Evolutionary conservation across 352 stramenopile species (phyloP).

Genomic region (Saprolegnia parasitica): DNA sequence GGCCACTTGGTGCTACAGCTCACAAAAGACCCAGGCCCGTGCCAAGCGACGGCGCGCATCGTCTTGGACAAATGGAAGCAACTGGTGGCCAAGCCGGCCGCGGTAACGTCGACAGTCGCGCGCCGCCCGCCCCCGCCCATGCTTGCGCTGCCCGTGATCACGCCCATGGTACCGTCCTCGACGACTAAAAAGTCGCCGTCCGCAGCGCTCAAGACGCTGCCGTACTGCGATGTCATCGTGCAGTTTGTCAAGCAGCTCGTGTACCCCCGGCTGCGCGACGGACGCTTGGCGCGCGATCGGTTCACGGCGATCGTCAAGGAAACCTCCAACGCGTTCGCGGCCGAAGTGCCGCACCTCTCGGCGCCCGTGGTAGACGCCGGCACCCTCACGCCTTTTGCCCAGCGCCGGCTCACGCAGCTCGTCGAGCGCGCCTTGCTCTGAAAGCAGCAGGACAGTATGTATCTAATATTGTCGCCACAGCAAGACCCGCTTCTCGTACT

Average conservation of each 20-base stretch:
- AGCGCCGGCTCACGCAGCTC: conserved; percentile 63
- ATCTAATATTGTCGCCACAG: too few relatives aligned
- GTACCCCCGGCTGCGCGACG: conserved; percentile 71
- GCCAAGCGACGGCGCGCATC: not conserved
- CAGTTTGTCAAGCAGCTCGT: conserved; percentile 76
- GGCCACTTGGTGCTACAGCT: not conserved
- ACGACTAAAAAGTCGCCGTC: not conserved
- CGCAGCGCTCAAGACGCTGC: not conserved
- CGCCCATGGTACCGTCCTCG: not conserved
- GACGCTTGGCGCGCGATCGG: conserved; percentile 60
- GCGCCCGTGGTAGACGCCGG: conserved; percentile 34
- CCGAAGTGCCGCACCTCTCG: conserved; percentile 62
- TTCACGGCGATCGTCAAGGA: conserved; percentile 80
- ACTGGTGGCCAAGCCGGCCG: not conserved
- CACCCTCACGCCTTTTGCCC: conserved; percentile 52
- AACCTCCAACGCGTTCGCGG: conserved; percentile 50
- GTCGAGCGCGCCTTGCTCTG: conserved; percentile 50
- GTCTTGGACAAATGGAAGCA: conserved; percentile 9
- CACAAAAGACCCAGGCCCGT: not conserved
- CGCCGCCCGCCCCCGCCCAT: not conserved
- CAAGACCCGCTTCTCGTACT: too few relatives aligned
- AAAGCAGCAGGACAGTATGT: too few relatives aligned
- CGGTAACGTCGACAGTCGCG: not conserved
- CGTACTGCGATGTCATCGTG: conserved; percentile 31
- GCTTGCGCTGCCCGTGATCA: not conserved